These are phyloP conservation scores for Byssothecium circinans DNA, from an alignment of 2,329 filamentous ascomycete species.

Conservation along the genomic window DNA sequence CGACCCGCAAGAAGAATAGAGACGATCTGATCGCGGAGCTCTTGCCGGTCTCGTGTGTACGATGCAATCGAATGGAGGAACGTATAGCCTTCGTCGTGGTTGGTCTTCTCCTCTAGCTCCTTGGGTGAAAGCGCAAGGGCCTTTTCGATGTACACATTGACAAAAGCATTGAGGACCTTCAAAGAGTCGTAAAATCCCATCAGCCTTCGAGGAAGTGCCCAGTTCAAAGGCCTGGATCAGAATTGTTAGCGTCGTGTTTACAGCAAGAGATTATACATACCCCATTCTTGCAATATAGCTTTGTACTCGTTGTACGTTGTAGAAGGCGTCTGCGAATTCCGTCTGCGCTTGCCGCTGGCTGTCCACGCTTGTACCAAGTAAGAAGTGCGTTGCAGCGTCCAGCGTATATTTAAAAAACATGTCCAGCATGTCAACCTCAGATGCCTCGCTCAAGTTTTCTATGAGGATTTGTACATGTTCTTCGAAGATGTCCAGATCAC, in stretches of 20 bases:
- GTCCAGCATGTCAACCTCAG: conserved; percentile 69
- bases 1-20: conserved; percentile 76
- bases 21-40: conserved; percentile 79
- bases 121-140: conserved; percentile 68
- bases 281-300: conserved; percentile 66
- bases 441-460: conserved; percentile 57
- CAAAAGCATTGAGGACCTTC: conserved; percentile 71
- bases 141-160: conserved; percentile 75
- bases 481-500: conserved; percentile 81
- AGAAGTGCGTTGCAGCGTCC: conserved; percentile 83
- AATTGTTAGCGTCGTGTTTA: not conserved
- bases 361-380: conserved; percentile 75
- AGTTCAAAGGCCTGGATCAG: conserved; percentile 57
- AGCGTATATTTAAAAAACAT: conserved; percentile 78
- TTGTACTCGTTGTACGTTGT: conserved; percentile 75
- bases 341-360: conserved; percentile 60
- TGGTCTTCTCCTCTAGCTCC: conserved; percentile 73
- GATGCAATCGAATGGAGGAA: conserved; percentile 83
- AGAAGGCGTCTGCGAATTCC: conserved; percentile 79
- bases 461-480: conserved; percentile 75
- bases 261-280: conserved; percentile 37
- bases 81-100: conserved; percentile 72
- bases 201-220: conserved; percentile 64
- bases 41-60: conserved; percentile 68
- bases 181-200: conserved; percentile 65